A percentile compares a stretch with the other conserved stretches of the same genome.
Evolutionary conservation across 495 filamentous ascomycete genomes (phyloP).

Genomic region (Aspergillus avenaceus): DNA sequence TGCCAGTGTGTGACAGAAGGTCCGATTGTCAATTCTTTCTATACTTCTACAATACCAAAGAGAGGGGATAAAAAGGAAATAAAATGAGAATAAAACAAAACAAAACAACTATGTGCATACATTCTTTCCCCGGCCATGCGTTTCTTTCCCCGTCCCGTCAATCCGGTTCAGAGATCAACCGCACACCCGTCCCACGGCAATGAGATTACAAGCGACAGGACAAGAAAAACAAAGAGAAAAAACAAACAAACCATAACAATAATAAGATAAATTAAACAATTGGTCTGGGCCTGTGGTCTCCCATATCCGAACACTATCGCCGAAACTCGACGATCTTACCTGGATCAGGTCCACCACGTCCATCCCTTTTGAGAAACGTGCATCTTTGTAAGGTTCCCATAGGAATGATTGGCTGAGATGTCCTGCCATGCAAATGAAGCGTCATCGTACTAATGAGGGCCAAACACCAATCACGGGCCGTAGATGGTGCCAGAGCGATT

Average conservation of each 20-base stretch:
- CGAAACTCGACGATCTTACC: slow-evolving; percentile 17
- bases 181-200: background rate
- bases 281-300: slow-evolving; percentile 11
- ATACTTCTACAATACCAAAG: background rate
- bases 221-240: background rate
- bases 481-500: slow-evolving; percentile 13
- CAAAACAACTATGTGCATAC: background rate
- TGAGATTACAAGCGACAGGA: background rate
- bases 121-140: background rate
- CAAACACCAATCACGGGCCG: slow-evolving; percentile 14
- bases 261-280: slow-evolving; percentile 1
- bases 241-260: background rate
- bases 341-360: slow-evolving; percentile 13
- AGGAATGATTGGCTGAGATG: slow-evolving; percentile 13
- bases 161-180: slow-evolving; percentile 17
- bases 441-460: slow-evolving; percentile 7
- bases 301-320: slow-evolving; percentile 12
- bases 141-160: slow-evolving; percentile 16
- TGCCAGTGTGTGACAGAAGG: background rate
- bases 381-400: background rate
- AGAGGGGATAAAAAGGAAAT: background rate
- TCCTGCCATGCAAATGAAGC: slow-evolving; percentile 18
- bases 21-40: background rate
- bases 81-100: background rate
- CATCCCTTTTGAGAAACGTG: slow-evolving; percentile 15